A percentile compares a stretch with the other conserved stretches of the same genome.
Evolutionary conservation across 2,329 filamentous ascomycete species (phyloP).

Genomic region (Aureobasidium melanogenum): DNA sequence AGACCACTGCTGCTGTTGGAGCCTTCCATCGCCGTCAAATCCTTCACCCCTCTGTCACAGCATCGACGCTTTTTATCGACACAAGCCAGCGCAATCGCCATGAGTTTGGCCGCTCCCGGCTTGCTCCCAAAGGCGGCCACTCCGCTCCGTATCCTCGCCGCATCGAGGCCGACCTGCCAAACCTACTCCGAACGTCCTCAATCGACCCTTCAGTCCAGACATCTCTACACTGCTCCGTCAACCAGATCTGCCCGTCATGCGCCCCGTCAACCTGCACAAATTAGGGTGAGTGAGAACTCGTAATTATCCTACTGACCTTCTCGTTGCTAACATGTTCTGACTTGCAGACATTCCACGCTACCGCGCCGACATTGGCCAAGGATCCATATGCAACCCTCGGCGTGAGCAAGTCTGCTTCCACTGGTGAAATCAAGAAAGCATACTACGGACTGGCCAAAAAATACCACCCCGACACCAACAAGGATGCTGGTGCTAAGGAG

Average conservation of each 20-base stretch:
- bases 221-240: conserved; percentile 8
- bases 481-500: conserved; percentile 86
- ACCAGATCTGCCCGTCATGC: conserved; percentile 7
- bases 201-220: background rate
- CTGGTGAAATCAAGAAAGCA: conserved; percentile 91
- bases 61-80: background rate
- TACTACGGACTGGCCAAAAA: conserved; percentile 98
- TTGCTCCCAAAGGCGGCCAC: conserved; percentile 26
- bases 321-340: conserved; percentile 12
- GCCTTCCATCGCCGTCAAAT: background rate
- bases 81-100: conserved; percentile 13
- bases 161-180: conserved; percentile 20
- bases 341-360: conserved; percentile 52
- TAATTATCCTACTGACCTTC: conserved; percentile 8
- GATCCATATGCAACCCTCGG: conserved; percentile 86
- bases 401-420: conserved; percentile 69
- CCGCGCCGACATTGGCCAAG: conserved; percentile 43
- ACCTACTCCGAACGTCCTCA: conserved; percentile 17
- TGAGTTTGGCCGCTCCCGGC: conserved; percentile 29
- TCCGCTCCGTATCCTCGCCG: conserved; percentile 26
- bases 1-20: background rate
- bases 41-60: background rate
- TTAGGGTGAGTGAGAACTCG: conserved; percentile 16
- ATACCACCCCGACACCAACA: conserved; percentile 96
- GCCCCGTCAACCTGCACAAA: conserved; percentile 3